Percentiles rank a stretch among this genome's conserved stretches.
Evolutionary conservation across 345 rosid genomes (phyloP).

Genomic region (Raphanus sativus): DNA sequence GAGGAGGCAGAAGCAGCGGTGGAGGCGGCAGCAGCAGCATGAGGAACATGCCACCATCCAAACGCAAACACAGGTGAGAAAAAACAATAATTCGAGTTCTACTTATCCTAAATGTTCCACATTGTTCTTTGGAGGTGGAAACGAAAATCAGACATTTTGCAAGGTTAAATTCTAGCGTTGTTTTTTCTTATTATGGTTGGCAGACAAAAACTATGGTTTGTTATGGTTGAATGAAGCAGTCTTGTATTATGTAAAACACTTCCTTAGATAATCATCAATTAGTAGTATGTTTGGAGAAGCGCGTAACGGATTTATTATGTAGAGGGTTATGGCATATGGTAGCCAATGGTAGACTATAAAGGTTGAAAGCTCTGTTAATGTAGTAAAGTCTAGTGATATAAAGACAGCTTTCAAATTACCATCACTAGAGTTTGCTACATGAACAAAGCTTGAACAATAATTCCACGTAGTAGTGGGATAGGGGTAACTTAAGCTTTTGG

Average conservation of each 20-base stretch:
- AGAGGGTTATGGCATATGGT: too few relatives aligned
- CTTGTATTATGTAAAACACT: constrained; percentile 14
- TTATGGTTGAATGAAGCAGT: constrained; percentile 23
- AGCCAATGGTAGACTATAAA: too few relatives aligned
- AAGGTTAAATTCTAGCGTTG: not conserved
- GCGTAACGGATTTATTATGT: not conserved
- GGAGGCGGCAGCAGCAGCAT: constrained; percentile 22
- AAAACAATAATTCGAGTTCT: not conserved
- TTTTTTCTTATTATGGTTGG: not conserved
- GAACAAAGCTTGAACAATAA: too few relatives aligned
- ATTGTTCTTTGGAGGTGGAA: constrained; percentile 11
- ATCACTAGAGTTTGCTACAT: too few relatives aligned
- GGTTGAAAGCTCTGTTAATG: not conserved
- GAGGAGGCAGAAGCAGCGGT: constrained; percentile 31
- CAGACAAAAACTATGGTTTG: constrained; percentile 25
- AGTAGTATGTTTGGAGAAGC: not conserved
- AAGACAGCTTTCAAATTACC: too few relatives aligned
- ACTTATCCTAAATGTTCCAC: not conserved
- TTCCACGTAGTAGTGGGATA: not conserved
- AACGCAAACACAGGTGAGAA: constrained; percentile 39
- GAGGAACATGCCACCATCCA: constrained; percentile 38
- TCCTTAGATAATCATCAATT: not conserved
- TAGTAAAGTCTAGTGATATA: not conserved
- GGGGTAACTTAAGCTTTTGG: not conserved
- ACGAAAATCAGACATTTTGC: constrained; percentile 12